A percentile compares a stretch with the other conserved stretches of the same genome.
phyloP scores from a whole-genome alignment of 345 rosid species.

The Eucalyptus sideroxylon region DNA sequence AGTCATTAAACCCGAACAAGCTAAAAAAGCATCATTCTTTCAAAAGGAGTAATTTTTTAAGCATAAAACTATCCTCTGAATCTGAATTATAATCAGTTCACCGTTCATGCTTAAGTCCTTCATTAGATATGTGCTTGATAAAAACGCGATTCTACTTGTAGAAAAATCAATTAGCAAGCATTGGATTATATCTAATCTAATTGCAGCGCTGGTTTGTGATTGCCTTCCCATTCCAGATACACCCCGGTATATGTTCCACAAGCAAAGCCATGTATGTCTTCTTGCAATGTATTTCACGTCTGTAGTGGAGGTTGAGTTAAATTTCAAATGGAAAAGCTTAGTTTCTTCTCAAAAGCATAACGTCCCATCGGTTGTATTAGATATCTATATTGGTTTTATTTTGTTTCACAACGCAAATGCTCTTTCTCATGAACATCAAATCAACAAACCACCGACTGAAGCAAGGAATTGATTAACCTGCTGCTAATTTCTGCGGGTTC shows the following conservation, averaged over 20 bases:
- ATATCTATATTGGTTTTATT: background rate
- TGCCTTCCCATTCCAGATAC: background rate
- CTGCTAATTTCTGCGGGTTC: background rate
- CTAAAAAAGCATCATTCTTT: background rate
- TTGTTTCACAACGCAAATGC: background rate
- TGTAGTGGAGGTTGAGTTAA: background rate
- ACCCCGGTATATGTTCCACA: background rate
- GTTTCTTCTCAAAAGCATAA: background rate
- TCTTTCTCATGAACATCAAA: background rate
- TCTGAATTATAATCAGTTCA: background rate
- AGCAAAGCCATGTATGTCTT: background rate
- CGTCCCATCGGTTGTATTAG: background rate
- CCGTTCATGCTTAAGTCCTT: background rate
- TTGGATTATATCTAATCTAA: background rate
- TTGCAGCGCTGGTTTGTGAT: background rate
- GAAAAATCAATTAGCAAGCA: background rate
- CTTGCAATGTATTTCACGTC: background rate
- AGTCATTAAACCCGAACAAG: background rate
- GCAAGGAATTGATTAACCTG: background rate
- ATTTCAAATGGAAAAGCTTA: background rate
- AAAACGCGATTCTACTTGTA: background rate
- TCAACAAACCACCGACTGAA: background rate
- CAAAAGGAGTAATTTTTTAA: background rate
- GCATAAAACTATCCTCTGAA: background rate
- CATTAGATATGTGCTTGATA: background rate